A percentile compares a stretch with the other conserved stretches of the same genome.
phyloP scores from a whole-genome alignment of 106 monocot species.

The Dactylorhiza incarnata region DNA sequence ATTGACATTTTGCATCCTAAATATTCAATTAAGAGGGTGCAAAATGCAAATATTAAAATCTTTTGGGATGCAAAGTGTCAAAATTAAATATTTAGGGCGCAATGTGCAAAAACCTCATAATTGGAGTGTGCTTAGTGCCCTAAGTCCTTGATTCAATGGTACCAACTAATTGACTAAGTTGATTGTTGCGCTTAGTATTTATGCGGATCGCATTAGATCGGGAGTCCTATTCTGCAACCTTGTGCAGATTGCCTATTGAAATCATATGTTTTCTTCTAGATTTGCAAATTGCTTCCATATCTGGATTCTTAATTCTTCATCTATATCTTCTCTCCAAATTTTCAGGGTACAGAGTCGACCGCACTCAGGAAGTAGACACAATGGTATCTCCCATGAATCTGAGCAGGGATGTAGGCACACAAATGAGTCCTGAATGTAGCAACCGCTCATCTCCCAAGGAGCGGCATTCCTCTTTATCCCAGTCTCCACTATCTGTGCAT shows the following conservation, averaged over 20 bases:
- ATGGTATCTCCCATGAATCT: constrained; percentile 24
- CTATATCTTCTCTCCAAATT: not conserved
- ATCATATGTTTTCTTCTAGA: not conserved
- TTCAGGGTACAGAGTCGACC: constrained; percentile 45
- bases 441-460: constrained; percentile 48
- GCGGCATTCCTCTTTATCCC: constrained; percentile 23
- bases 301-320: not conserved
- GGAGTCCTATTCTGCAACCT: not conserved
- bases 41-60: too few species aligned
- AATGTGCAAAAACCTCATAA: too few species aligned
- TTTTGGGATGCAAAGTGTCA: too few species aligned
- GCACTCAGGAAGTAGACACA: constrained; percentile 14
- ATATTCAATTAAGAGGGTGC: too few species aligned
- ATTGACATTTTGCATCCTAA: too few species aligned
- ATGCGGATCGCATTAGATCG: too few species aligned
- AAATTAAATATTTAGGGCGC: too few species aligned
- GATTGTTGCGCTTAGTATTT: not conserved
- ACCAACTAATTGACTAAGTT: not conserved
- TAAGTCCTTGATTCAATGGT: not conserved
- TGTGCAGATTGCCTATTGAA: not conserved
- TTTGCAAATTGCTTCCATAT: not conserved
- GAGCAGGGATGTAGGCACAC: constrained; percentile 77
- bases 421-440: constrained; percentile 81
- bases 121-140: not conserved
- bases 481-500: constrained; percentile 23